phyloP scores from a whole-genome alignment of 2,329 filamentous ascomycete species.

The Chrysosporium keratinophilum region DNA sequence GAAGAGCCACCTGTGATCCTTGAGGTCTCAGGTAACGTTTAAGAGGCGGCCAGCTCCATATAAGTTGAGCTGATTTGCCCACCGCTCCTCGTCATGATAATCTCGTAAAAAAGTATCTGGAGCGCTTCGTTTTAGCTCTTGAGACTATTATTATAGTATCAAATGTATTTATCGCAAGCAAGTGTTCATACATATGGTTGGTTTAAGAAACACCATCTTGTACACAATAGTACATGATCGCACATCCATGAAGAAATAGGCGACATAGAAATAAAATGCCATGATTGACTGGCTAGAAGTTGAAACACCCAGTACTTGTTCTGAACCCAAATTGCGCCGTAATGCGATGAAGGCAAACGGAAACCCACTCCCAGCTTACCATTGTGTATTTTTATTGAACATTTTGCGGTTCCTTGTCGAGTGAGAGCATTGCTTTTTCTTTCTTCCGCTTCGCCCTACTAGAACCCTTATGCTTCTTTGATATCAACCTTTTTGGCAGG shows the following conservation, averaged over 20 bases:
- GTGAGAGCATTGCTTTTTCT: background rate
- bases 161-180: background rate
- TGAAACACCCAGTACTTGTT: background rate
- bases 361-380: background rate
- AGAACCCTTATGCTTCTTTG: constrained; percentile 28
- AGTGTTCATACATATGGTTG: background rate
- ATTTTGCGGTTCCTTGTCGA: background rate
- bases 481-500: constrained; percentile 42
- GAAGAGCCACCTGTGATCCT: constrained; percentile 3
- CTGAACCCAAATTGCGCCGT: constrained; percentile 3
- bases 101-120: too few species aligned
- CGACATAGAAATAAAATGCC: background rate
- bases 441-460: too few species aligned
- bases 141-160: background rate
- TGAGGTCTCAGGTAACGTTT: background rate
- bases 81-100: too few species aligned
- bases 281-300: background rate
- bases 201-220: background rate
- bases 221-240: constrained; percentile 1
- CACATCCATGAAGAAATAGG: background rate
- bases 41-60: background rate
- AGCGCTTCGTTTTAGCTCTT: background rate
- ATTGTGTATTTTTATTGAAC: background rate
- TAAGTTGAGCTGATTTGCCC: too few species aligned
- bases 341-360: background rate